Base-by-base conservation (phyloP, 2,329 filamentous ascomycete species). In the Cryoendolithus antarcticus region DNA sequence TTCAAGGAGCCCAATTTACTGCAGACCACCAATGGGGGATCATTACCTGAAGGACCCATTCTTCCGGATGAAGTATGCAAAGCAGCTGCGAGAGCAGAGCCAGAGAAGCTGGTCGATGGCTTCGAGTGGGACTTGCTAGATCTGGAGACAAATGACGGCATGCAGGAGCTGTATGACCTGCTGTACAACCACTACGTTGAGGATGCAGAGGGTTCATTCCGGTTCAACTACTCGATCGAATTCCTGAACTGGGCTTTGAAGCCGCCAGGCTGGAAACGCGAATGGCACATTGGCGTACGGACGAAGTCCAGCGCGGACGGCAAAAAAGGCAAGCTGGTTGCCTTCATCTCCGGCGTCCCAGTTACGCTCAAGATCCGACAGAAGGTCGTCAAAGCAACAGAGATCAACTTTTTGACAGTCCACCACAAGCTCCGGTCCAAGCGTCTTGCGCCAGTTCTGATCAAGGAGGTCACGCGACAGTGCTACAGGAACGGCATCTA, bases 331-430 rank as follows among this genome's bases (percentile, higher is more conserved):
- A 93, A 89, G 58, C 77, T 98, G 10, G 86, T 95, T 37, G 91
- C 88, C 40, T 95, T 93, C 62, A 96, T 98, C 58, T 93, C 86
- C 31, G 91, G 86, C 51, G 84, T 96, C 34, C 91, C 91, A 1
- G 80, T 91, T 44, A 74, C 80, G 48, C 69, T 98, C 41, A 79
- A 82, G 38, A 79, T 98, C 32, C 82, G 88, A 47, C 70, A 81
- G 43, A 82, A 82, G 43, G 65, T 74, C 41, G 65, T 98, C 44
- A 75, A 78, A 46, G 80, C 83, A 50, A 86, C 84, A 35, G 91
- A 98, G 62, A 91, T 98, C 64, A 98, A 98, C 69, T 98, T 96
- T 65, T 79, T 98, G 49, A 93, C 88, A 56, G 81, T 98, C 40
- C 91, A 98, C 71, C 96, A 96, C 71, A 96, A 96, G 65, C 77